Conservation (phyloP, 371 early-diverging fungal genomes). For the Syncephalastrum contaminatum region DNA sequence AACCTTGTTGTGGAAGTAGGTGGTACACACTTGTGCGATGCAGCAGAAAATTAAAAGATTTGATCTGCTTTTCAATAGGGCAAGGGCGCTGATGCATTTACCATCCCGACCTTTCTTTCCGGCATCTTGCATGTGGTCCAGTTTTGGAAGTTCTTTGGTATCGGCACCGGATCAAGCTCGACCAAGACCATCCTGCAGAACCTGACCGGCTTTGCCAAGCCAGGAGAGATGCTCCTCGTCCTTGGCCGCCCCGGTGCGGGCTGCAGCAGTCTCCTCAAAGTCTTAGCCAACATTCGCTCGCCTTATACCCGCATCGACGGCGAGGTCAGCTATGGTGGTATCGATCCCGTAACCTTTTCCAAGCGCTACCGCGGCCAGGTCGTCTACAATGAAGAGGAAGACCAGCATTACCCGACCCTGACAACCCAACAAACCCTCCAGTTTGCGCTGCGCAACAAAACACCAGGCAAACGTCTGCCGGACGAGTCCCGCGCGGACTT, state of each 20-base stretch:
- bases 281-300: slow-evolving; percentile 43
- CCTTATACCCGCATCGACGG: slow-evolving; percentile 41
- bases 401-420: slow-evolving; percentile 41
- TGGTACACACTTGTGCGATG: no score
- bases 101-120: slow-evolving; percentile 1
- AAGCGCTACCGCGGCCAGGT: slow-evolving; percentile 45
- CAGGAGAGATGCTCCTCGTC: slow-evolving; percentile 57
- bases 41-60: not conserved
- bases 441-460: slow-evolving; percentile 66
- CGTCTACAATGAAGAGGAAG: slow-evolving; percentile 52
- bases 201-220: slow-evolving; percentile 40
- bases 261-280: slow-evolving; percentile 47
- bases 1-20: slow-evolving; percentile 29
- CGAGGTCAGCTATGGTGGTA: slow-evolving; percentile 39
- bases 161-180: not conserved
- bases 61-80: not conserved
- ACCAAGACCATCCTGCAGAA: slow-evolving; percentile 26
- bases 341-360: slow-evolving; percentile 35
- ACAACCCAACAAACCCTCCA: slow-evolving; percentile 68
- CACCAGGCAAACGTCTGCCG: slow-evolving; percentile 55
- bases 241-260: slow-evolving; percentile 56
- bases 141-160: slow-evolving; percentile 7
- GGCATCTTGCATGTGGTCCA: not conserved
- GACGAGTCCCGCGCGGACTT: slow-evolving; percentile 42
- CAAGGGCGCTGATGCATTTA: not conserved